These are phyloP conservation scores for Neurospora crassa DNA, from an alignment of 2,329 filamentous ascomycete genomes.

Conservation along the genomic window DNA sequence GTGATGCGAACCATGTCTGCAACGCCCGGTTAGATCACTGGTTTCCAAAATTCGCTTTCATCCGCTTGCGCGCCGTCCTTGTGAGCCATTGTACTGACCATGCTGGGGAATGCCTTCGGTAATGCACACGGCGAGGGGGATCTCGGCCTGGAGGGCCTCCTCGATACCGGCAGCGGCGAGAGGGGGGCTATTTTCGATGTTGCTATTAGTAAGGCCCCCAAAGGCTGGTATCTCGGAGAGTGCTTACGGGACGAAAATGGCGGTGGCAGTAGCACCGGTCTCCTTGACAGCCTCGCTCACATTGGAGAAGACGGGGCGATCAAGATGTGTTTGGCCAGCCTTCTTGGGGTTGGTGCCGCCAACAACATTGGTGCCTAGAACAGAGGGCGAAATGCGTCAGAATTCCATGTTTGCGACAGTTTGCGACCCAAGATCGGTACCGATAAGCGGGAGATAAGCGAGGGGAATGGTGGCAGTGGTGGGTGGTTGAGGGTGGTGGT, in stretches of 20 bases:
- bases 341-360: constrained; percentile 99
- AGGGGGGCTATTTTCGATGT: constrained; percentile 54
- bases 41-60: constrained; percentile 1
- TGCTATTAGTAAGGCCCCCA: constrained; percentile 11
- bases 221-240: constrained; percentile 32
- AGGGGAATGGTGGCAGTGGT: constrained; percentile 3
- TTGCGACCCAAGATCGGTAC: not conserved
- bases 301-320: constrained; percentile 83
- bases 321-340: constrained; percentile 82
- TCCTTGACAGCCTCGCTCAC: constrained; percentile 83
- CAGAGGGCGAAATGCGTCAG: constrained; percentile 20
- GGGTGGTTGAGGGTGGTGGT: constrained; percentile 13
- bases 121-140: constrained; percentile 92
- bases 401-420: constrained; percentile 7
- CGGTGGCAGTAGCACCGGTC: constrained; percentile 83
- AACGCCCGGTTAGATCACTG: constrained; percentile 8
- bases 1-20: constrained; percentile 98
- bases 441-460: not conserved
- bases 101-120: constrained; percentile 97
- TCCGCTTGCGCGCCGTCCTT: constrained; percentile 5
- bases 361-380: constrained; percentile 83
- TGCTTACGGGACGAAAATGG: constrained; percentile 87
- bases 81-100: constrained; percentile 44
- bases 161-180: constrained; percentile 91
- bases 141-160: constrained; percentile 87